Conservation (phyloP, 768 basidiomycete genomes). For the Leccinum pellstonianum region DNA sequence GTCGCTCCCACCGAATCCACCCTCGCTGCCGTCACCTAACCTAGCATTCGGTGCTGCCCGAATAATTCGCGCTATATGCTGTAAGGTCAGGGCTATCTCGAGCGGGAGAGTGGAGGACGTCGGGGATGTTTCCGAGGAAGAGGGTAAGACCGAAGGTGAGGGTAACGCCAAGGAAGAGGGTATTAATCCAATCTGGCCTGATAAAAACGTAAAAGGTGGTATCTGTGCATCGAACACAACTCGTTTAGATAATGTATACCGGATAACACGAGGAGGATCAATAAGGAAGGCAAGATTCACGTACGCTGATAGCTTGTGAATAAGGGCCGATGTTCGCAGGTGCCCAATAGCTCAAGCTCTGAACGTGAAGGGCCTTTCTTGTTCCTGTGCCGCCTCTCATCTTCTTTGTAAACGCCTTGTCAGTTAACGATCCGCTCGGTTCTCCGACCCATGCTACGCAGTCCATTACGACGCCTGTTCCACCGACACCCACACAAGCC, state of each 20-base stretch:
- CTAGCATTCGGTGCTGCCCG: conserved; percentile 51
- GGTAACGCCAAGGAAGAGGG: conserved; percentile 74
- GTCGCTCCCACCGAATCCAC: conserved; percentile 27
- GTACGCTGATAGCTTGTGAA: conserved; percentile 85
- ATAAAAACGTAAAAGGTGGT: conserved; percentile 77
- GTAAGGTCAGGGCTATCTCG: conserved; percentile 74
- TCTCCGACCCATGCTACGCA: conserved; percentile 62
- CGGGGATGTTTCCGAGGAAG: conserved; percentile 50
- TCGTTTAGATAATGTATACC: background rate
- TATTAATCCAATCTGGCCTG: conserved; percentile 92
- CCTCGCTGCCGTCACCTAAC: conserved; percentile 28
- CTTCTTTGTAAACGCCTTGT: conserved; percentile 13
- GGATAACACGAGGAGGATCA: background rate
- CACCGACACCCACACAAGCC: conserved; percentile 85
- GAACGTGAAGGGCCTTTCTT: conserved; percentile 86
- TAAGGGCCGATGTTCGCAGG: conserved; percentile 99
- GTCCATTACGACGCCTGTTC: conserved; percentile 65
- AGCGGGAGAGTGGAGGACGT: conserved; percentile 46
- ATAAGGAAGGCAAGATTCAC: conserved; percentile 23
- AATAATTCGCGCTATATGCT: conserved; percentile 75
- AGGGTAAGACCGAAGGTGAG: conserved; percentile 37
- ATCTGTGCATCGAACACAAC: conserved; percentile 43
- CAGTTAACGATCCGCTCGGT: conserved; percentile 5
- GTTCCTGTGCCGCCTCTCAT: conserved; percentile 30
- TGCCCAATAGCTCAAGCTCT: conserved; percentile 97